phyloP scores from a whole-genome alignment of 768 basidiomycete genomes.

The Hericium rajendrae region DNA sequence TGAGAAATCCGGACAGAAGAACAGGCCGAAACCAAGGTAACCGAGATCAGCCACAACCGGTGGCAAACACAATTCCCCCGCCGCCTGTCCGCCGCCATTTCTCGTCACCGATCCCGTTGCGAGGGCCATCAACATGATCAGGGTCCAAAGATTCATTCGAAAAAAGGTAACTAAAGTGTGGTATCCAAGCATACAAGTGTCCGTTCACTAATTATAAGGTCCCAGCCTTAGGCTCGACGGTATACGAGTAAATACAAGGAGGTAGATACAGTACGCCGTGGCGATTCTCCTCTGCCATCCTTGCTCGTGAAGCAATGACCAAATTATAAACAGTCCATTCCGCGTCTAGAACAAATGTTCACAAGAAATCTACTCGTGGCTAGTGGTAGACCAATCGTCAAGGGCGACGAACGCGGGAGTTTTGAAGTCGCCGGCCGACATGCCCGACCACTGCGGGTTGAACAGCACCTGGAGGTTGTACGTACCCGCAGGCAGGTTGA shows the following conservation, averaged over 20 bases:
- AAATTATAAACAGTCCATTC: background rate
- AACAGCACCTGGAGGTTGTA: slow-evolving; percentile 81
- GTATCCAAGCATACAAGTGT: background rate
- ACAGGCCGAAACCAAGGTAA: background rate
- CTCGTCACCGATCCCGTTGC: too few species aligned
- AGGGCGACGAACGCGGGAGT: slow-evolving; percentile 66
- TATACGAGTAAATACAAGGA: background rate
- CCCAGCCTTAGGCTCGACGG: background rate
- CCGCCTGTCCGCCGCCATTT: too few species aligned
- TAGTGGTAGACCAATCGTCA: slow-evolving; percentile 66
- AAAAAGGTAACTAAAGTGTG: too few species aligned
- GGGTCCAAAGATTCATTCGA: too few species aligned
- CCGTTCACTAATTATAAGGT: background rate
- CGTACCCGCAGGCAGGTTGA: slow-evolving; percentile 56
- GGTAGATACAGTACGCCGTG: background rate
- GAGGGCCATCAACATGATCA: too few species aligned
- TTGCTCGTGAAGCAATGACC: background rate
- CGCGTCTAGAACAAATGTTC: background rate
- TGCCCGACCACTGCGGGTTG: slow-evolving; percentile 85
- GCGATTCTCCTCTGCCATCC: background rate
- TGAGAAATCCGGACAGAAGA: slow-evolving; percentile 9
- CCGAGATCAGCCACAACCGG: background rate
- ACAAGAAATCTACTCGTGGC: slow-evolving; percentile 47
- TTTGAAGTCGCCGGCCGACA: slow-evolving; percentile 50
- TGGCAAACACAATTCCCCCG: too few species aligned